phyloP scores from a whole-genome alignment of 768 basidiomycete genomes.

The Austroboletus festivus region DNA sequence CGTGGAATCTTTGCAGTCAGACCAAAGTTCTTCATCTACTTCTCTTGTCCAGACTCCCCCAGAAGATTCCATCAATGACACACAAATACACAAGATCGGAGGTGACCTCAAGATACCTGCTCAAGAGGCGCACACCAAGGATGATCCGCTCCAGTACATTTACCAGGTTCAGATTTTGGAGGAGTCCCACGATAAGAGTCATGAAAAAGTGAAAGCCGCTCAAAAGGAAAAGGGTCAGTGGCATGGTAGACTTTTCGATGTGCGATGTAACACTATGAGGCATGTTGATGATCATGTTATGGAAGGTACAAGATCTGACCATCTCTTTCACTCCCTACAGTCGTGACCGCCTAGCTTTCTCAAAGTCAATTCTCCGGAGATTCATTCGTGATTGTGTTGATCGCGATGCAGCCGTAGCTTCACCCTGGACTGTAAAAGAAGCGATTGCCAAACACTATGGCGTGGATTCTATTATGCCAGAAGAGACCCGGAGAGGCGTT shows the following conservation, averaged over 20 bases:
- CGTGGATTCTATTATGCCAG: slow-evolving; percentile 82
- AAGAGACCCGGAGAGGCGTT: slow-evolving; percentile 75
- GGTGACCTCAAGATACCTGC: slow-evolving; percentile 73
- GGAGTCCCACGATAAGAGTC: slow-evolving; percentile 65
- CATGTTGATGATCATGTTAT: slow-evolving; percentile 33
- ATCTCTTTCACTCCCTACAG: slow-evolving; percentile 48
- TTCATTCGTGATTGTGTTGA: slow-evolving; percentile 96
- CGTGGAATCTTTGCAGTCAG: slow-evolving; percentile 33
- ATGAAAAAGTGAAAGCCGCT: slow-evolving; percentile 54
- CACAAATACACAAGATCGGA: slow-evolving; percentile 64
- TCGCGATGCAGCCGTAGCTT: slow-evolving; percentile 86
- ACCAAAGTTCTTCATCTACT: slow-evolving; percentile 40
- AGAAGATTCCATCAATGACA: slow-evolving; percentile 47
- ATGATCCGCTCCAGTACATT: slow-evolving; percentile 79
- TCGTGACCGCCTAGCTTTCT: slow-evolving; percentile 93
- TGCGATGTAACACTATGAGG: slow-evolving; percentile 80
- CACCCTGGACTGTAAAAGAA: slow-evolving; percentile 94
- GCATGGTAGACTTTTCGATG: slow-evolving; percentile 79
- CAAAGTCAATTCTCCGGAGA: slow-evolving; percentile 93
- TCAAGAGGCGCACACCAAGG: slow-evolving; percentile 66
- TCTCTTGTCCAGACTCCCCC: slow-evolving; percentile 41
- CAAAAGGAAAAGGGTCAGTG: slow-evolving; percentile 62
- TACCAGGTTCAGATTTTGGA: slow-evolving; percentile 89
- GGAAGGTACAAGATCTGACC: slow-evolving; percentile 2
- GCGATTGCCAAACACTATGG: slow-evolving; percentile 81